phyloP scores from a whole-genome alignment of 1,284 basidiomycete species.

The Ustilago hordei region DNA sequence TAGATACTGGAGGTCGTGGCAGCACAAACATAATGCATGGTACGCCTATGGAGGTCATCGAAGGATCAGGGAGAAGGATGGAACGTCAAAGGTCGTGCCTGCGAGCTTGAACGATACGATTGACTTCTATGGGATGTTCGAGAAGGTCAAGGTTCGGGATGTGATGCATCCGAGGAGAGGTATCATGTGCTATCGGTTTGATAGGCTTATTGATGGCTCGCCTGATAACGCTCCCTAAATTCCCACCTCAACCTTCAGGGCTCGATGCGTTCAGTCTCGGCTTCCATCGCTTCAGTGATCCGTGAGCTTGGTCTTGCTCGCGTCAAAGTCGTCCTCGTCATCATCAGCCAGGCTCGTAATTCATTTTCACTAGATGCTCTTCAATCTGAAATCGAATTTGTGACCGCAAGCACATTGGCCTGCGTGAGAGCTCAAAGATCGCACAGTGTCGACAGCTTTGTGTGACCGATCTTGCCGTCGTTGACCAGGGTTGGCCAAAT shows the following conservation, averaged over 20 bases:
- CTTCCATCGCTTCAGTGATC: too few relatives aligned
- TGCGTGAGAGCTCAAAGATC: too few relatives aligned
- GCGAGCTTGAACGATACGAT: slow-evolving; percentile 26
- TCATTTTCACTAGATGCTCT: too few relatives aligned
- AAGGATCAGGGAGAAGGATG: slow-evolving; percentile 6
- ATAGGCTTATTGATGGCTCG: slow-evolving; percentile 12
- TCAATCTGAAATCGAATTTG: too few relatives aligned
- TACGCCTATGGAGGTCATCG: slow-evolving; percentile 24
- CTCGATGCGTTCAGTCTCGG: background rate
- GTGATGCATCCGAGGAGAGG: slow-evolving; percentile 47
- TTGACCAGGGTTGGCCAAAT: too few relatives aligned
- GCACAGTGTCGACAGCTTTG: too few relatives aligned
- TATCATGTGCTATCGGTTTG: slow-evolving; percentile 43
- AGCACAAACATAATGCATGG: slow-evolving; percentile 6
- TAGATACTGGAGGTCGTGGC: slow-evolving; percentile 31
- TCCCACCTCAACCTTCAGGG: background rate
- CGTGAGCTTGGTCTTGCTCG: too few relatives aligned
- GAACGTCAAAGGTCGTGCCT: background rate
- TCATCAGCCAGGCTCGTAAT: too few relatives aligned
- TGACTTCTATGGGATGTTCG: slow-evolving; percentile 37
- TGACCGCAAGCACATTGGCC: too few relatives aligned
- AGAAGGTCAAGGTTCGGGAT: slow-evolving; percentile 33
- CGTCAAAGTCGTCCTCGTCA: too few relatives aligned
- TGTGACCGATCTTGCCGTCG: too few relatives aligned
- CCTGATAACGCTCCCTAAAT: slow-evolving; percentile 3